Percentiles rank a stretch among this genome's conserved stretches.
Conservation (phyloP, 2,329 filamentous ascomycete species). For the Penicillium thymicola region DNA sequence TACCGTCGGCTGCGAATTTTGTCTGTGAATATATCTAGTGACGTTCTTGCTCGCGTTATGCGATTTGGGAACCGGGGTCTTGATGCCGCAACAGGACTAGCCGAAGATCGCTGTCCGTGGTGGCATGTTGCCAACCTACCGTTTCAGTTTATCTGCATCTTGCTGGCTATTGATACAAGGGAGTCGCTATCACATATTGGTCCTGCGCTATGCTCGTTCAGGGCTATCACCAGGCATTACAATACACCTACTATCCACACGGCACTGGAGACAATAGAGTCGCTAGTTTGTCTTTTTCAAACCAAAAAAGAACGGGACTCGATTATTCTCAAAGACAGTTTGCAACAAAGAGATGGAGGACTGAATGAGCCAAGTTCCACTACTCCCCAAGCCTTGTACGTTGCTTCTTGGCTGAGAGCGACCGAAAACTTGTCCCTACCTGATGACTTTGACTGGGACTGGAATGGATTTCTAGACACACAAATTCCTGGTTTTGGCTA, state of each 20-base stretch:
- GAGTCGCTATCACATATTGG: neutral
- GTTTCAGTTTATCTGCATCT: neutral
- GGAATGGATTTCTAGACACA: neutral
- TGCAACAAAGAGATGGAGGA: neutral
- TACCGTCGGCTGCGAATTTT: neutral
- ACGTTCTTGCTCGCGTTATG: neutral
- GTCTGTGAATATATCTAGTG: neutral
- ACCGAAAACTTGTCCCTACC: neutral
- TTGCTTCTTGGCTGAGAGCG: neutral
- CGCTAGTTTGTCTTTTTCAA: neutral
- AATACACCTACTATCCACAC: neutral
- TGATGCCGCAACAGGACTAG: neutral
- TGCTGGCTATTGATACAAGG: neutral
- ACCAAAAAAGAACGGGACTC: neutral
- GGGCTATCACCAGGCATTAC: neutral
- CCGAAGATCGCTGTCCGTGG: neutral
- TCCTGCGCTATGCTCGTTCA: neutral
- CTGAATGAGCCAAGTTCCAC: neutral
- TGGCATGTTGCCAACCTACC: neutral
- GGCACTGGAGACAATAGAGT: neutral
- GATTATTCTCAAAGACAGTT: neutral
- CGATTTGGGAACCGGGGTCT: neutral
- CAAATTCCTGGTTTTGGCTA: neutral
- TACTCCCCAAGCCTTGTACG: neutral
- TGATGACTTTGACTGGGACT: neutral